Conservation (phyloP, 2,329 filamentous ascomycete species). For the Lachnum nothofagi region DNA sequence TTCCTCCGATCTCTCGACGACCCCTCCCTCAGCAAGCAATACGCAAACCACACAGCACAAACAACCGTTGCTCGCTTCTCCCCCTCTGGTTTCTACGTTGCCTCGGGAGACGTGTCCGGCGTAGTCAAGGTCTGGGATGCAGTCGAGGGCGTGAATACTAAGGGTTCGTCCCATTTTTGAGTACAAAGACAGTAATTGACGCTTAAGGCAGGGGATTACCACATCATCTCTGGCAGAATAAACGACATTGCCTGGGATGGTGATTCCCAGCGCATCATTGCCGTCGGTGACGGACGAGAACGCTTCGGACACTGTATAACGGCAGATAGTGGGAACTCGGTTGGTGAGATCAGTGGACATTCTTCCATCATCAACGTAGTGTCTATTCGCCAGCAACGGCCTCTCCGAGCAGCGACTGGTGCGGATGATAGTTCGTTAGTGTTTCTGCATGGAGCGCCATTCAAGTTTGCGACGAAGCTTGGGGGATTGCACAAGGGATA, state of each 20-base stretch:
- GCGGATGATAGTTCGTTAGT: slow-evolving; percentile 85
- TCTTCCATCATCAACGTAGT: slow-evolving; percentile 87
- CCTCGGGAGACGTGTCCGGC: slow-evolving; percentile 82
- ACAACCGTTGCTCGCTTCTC: slow-evolving; percentile 93
- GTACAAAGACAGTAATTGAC: neutral
- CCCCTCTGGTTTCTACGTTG: slow-evolving; percentile 90
- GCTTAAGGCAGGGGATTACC: slow-evolving; percentile 63
- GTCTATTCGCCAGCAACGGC: slow-evolving; percentile 80
- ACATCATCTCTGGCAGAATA: slow-evolving; percentile 88
- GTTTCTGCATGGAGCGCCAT: slow-evolving; percentile 89
- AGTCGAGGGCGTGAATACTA: slow-evolving; percentile 76
- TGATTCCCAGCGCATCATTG: slow-evolving; percentile 92
- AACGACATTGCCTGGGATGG: slow-evolving; percentile 98
- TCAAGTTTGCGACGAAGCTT: slow-evolving; percentile 88
- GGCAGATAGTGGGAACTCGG: slow-evolving; percentile 90
- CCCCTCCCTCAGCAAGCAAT: slow-evolving; percentile 78
- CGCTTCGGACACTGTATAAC: slow-evolving; percentile 91
- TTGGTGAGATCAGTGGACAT: slow-evolving; percentile 90
- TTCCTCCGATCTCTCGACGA: slow-evolving; percentile 93
- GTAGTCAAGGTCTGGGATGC: slow-evolving; percentile 89
- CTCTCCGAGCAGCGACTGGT: slow-evolving; percentile 85
- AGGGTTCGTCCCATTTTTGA: slow-evolving; percentile 36
- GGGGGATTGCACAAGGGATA: slow-evolving; percentile 80
- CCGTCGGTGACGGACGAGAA: slow-evolving; percentile 91
- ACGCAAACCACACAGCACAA: slow-evolving; percentile 80